Percentiles rank a stretch among this genome's conserved stretches.
These are phyloP conservation scores for Penicillium bovifimosum DNA, from an alignment of 495 filamentous ascomycete species.

Conservation along the genomic window DNA sequence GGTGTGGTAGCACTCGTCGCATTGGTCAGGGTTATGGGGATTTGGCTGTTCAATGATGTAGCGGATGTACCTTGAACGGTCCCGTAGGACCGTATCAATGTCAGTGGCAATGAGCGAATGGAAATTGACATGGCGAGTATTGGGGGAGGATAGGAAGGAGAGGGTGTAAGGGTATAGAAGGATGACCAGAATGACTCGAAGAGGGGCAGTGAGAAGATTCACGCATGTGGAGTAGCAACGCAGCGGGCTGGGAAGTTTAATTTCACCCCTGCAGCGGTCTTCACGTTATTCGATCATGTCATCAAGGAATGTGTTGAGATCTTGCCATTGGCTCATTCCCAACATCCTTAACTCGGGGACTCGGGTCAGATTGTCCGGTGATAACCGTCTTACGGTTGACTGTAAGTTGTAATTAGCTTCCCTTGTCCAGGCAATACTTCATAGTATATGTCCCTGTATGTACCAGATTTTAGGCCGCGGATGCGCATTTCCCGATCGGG, in stretches of 20 bases:
- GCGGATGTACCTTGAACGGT: conserved; percentile 38
- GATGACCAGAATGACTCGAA: not conserved
- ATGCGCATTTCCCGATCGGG: not conserved
- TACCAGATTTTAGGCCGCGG: not conserved
- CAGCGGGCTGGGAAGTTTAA: not conserved
- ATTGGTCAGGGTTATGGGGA: conserved; percentile 39
- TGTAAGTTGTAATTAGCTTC: too few species aligned
- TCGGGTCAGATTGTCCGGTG: too few species aligned
- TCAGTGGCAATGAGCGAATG: conserved; percentile 26
- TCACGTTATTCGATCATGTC: not conserved
- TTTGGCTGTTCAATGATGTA: conserved; percentile 28
- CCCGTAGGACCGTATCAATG: conserved; percentile 35
- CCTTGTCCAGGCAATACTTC: too few species aligned
- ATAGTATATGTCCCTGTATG: too few species aligned
- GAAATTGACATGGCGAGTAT: conserved; percentile 27
- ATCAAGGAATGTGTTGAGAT: too few species aligned
- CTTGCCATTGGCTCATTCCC: too few species aligned
- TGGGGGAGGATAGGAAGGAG: conserved; percentile 8
- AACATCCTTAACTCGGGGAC: too few species aligned
- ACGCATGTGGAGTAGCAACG: conserved; percentile 16
- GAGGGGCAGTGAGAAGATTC: conserved; percentile 17
- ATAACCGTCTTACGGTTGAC: too few species aligned
- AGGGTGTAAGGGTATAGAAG: not conserved
- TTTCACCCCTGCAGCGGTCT: not conserved
- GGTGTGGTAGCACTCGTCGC: conserved; percentile 54